Conservation (phyloP, 2,329 filamentous ascomycete species). For the Aureobasidium subglaciale region DNA sequence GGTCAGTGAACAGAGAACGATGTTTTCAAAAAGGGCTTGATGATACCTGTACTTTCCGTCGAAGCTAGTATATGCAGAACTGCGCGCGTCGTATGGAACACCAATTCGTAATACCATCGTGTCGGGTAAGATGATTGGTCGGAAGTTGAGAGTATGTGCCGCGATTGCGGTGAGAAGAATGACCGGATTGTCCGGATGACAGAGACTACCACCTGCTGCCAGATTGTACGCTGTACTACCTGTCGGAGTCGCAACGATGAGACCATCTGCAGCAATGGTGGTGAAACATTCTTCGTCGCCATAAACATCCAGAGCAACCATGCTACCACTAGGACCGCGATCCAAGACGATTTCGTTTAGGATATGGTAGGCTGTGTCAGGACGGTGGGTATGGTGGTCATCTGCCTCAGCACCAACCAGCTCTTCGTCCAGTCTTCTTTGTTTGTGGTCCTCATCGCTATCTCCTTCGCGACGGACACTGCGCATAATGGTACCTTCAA, state of each 20-base stretch:
- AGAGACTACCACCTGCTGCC: conserved; percentile 88
- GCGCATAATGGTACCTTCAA: conserved; percentile 91
- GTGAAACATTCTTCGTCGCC: conserved; percentile 95
- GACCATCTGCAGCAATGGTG: conserved; percentile 82
- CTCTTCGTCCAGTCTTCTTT: conserved; percentile 76
- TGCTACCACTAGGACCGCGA: conserved; percentile 85
- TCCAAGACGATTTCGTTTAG: conserved; percentile 97
- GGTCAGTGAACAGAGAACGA: not conserved
- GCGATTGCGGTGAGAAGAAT: conserved; percentile 93
- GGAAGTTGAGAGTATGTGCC: conserved; percentile 88
- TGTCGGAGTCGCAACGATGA: conserved; percentile 90
- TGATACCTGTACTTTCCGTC: conserved; percentile 73
- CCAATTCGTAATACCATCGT: conserved; percentile 89
- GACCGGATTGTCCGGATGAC: conserved; percentile 92
- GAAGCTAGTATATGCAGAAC: conserved; percentile 94
- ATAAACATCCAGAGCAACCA: conserved; percentile 88
- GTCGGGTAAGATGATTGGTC: conserved; percentile 93
- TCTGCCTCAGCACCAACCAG: conserved; percentile 79
- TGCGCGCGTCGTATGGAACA: conserved; percentile 88
- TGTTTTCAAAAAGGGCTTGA: not conserved
- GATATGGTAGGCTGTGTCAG: conserved; percentile 80
- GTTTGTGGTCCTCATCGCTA: conserved; percentile 24
- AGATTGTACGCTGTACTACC: conserved; percentile 95
- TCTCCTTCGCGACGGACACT: conserved; percentile 46
- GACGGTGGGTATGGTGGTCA: conserved; percentile 75